A percentile compares a stretch with the other conserved stretches of the same genome.
Evolutionary conservation across 768 basidiomycete species (phyloP).

Genomic region (Suillus plorans): DNA sequence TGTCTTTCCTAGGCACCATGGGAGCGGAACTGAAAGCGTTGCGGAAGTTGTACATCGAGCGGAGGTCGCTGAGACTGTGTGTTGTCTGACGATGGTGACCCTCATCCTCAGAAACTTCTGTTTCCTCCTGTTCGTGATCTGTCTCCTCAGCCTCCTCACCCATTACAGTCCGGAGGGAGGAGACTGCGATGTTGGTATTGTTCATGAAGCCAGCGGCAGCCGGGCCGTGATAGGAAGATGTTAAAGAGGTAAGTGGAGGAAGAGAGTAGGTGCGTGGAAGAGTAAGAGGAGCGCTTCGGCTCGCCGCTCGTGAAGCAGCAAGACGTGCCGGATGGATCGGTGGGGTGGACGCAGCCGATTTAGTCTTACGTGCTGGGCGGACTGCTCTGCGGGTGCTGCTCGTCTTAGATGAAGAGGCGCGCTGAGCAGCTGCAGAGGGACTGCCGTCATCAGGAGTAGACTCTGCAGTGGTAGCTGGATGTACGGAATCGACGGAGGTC

Average conservation of each 20-base stretch:
- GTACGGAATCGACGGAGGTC: constrained; percentile 30
- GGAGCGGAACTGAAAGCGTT: constrained; percentile 3
- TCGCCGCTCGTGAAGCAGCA: constrained; percentile 32
- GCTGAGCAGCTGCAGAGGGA: constrained; percentile 15
- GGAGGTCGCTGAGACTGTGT: constrained; percentile 18
- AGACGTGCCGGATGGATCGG: constrained; percentile 33
- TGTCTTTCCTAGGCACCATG: neutral
- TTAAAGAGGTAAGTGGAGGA: constrained; percentile 30
- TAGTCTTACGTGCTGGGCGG: constrained; percentile 34
- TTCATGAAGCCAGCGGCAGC: constrained; percentile 29
- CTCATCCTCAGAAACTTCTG: constrained; percentile 31
- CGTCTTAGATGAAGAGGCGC: constrained; percentile 22
- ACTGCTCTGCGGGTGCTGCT: constrained; percentile 25
- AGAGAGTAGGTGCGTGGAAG: constrained; percentile 34
- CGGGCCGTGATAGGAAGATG: constrained; percentile 27
- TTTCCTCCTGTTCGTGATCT: constrained; percentile 33
- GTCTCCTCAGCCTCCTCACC: constrained; percentile 25
- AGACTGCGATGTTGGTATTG: constrained; percentile 37
- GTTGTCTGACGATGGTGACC: constrained; percentile 19
- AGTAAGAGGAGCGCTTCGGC: constrained; percentile 29
- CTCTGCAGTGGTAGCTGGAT: constrained; percentile 28
- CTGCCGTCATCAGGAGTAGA: constrained; percentile 14
- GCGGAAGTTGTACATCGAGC: constrained; percentile 32
- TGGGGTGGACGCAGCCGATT: constrained; percentile 35
- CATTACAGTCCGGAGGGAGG: constrained; percentile 34